Conservation (phyloP, 177 flowering plant species). For the Vitis hybrid region DNA sequence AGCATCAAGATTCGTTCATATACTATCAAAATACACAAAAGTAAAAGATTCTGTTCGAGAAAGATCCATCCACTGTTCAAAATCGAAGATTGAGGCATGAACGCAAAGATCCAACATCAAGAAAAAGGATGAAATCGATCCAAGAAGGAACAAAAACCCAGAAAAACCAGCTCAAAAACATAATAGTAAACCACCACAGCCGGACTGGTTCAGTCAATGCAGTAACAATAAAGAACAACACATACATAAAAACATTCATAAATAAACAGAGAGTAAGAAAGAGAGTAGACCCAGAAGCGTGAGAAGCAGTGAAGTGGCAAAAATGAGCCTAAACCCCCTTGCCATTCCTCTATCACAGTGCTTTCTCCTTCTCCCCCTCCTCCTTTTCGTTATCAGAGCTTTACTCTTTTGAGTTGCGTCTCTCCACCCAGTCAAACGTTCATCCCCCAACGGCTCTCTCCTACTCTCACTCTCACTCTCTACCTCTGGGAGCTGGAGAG, state of each 20-base stretch:
- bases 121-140: not conserved
- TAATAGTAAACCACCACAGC: no score
- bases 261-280: not conserved
- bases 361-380: conserved; percentile 3
- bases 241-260: not conserved
- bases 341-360: conserved; percentile 29
- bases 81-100: not conserved
- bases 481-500: not conserved
- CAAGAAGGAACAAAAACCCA: not conserved
- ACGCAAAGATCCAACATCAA: not conserved
- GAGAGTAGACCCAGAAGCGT: conserved; percentile 34
- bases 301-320: conserved; percentile 33
- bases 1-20: not conserved
- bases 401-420: not conserved
- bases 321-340: conserved; percentile 20
- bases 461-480: not conserved
- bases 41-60: not conserved
- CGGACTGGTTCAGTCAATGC: no score
- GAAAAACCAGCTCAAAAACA: not conserved
- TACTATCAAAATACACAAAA: not conserved
- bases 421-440: not conserved
- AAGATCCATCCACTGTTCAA: not conserved
- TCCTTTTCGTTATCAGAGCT: not conserved
- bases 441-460: conserved; percentile 1
- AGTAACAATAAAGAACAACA: not conserved